Evolutionary conservation across 306 rosid species (phyloP).

Genomic region (Glycine soja): DNA sequence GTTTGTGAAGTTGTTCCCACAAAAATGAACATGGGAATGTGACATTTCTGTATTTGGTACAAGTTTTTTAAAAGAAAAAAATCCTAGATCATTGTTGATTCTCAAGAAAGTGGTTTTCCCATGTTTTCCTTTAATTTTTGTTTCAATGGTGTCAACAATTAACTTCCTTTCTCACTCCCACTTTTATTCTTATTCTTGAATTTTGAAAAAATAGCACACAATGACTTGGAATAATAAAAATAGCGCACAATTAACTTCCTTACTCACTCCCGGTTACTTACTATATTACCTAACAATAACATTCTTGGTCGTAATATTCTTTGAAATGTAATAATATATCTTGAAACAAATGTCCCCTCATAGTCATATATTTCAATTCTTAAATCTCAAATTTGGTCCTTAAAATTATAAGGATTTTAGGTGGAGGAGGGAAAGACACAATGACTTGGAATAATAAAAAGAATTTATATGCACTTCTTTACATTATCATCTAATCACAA

Average conservation of each 20-base stretch:
- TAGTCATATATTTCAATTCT: not conserved
- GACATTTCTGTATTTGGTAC: not conserved
- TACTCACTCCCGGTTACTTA: too few relatives aligned
- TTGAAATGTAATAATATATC: not conserved
- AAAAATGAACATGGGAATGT: not conserved
- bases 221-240: too few relatives aligned
- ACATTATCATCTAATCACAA: not conserved
- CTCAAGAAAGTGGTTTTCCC: not conserved
- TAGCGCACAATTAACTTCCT: not conserved
- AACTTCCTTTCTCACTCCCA: too few relatives aligned
- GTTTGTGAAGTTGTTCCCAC: not conserved
- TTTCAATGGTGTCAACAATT: not conserved
- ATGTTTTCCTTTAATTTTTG: not conserved
- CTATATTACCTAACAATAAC: not conserved
- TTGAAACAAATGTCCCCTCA: not conserved
- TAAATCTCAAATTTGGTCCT: not conserved
- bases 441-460: not conserved
- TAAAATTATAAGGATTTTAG: not conserved
- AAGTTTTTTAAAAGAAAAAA: not conserved
- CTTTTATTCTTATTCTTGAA: not conserved
- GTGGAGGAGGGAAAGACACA: not conserved
- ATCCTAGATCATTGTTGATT: not conserved
- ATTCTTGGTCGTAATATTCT: not conserved
- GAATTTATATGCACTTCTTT: not conserved
- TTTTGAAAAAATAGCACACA: too few relatives aligned